These are phyloP conservation scores for Penicillium bovifimosum DNA, from an alignment of 495 filamentous ascomycete genomes.

Conservation along the genomic window DNA sequence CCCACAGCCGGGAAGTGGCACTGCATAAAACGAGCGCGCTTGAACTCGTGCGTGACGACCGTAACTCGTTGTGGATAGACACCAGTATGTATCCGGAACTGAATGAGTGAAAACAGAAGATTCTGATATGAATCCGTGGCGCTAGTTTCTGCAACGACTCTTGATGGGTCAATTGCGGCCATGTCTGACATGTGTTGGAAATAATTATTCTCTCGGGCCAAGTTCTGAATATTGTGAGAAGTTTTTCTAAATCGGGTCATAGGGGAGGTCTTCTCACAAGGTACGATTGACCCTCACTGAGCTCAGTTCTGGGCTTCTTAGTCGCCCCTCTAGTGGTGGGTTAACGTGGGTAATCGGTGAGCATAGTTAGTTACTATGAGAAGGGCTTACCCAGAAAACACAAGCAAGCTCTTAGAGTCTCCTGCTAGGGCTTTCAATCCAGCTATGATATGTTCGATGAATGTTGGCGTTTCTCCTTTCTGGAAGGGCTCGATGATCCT, in stretches of 20 bases:
- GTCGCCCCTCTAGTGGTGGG: slow-evolving; percentile 53
- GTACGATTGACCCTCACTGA: slow-evolving; percentile 67
- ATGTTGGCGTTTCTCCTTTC: slow-evolving; percentile 64
- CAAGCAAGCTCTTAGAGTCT: slow-evolving; percentile 42
- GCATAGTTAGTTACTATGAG: background rate
- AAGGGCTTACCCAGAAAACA: slow-evolving; percentile 61
- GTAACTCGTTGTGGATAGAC: slow-evolving; percentile 45
- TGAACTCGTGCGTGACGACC: slow-evolving; percentile 73
- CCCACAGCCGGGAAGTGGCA: slow-evolving; percentile 64
- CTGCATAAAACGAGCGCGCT: slow-evolving; percentile 58
- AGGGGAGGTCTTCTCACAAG: slow-evolving; percentile 27
- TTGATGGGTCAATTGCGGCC: slow-evolving; percentile 10
- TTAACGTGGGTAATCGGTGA: background rate
- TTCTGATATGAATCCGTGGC: slow-evolving; percentile 81
- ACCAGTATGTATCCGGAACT: slow-evolving; percentile 47
- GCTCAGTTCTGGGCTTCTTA: slow-evolving; percentile 42
- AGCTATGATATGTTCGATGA: slow-evolving; percentile 63
- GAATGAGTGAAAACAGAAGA: slow-evolving; percentile 61
- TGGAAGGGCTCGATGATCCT: slow-evolving; percentile 64
- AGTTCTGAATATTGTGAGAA: slow-evolving; percentile 32
- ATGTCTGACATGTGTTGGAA: slow-evolving; percentile 16
- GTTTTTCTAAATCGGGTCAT: background rate
- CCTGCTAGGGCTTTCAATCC: slow-evolving; percentile 48
- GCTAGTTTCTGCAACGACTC: slow-evolving; percentile 52
- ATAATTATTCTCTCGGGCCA: slow-evolving; percentile 39